Evolutionary conservation across 352 stramenopile genomes (phyloP), one percentile per base, ranked within the genome.

Genomic region (Globisporangium perplexum): DNA sequence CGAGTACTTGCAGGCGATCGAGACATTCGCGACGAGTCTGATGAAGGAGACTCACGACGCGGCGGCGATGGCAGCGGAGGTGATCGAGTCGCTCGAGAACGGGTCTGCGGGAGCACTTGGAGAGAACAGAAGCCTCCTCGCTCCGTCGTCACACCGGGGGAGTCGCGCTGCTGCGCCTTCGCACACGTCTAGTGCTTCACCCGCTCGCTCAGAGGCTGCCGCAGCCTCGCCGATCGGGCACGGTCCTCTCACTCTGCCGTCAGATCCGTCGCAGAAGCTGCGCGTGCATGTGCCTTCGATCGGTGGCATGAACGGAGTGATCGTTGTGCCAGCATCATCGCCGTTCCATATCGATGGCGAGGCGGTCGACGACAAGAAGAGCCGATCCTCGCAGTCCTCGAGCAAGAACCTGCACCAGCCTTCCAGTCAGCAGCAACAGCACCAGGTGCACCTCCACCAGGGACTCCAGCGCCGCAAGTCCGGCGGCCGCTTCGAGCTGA

Each of bases 1-100:
- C 33, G 81, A 88, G 54, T 89, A 84, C 35, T 66, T 90, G n/a
- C 73, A 88, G 52, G 78, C 72, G 17, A 84, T 91, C 39, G 78
- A 91, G 63, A 85, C 69, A 50, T 88, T 83, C 50, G 69, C 75
- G 14, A 88, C 76, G 23, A 70, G 74, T 11, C 54, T 89, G 30
- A 71, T 80, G 31, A 59, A 83, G 35, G 73, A 83, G 47, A 77
- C 54, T 41, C 71, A 77, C 35, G 62, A 73, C 2, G 33, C 48
- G 4, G 56, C 35, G 6, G 42, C 47, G 6, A 50, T 24, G n/a
- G 44, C 39, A 1, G 43, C 48, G 3, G 48, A 46, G 8, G 12
- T 18, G 33, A 18, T 18, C 30, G 30, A 44, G 6, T 14, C 48
- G 7, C 28, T 22, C 5, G 33, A 36, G 20, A 36, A 7, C 33